Conservation (phyloP, 768 basidiomycete species). For the Nidularia sp. region DNA sequence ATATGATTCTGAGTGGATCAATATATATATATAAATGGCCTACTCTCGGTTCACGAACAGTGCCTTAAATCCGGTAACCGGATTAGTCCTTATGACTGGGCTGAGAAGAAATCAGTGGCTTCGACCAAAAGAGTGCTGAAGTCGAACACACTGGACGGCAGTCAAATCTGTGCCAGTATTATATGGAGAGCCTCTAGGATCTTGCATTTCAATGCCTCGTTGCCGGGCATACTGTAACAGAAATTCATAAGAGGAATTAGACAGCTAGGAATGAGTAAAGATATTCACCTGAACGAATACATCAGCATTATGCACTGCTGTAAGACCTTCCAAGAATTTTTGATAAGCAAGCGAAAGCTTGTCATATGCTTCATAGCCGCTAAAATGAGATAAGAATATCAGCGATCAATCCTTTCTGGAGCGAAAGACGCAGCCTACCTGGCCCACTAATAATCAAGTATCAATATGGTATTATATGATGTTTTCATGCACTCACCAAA, state of each 20-base stretch:
- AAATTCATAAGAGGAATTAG: not conserved
- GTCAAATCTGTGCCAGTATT: constrained; percentile 45
- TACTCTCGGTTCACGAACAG: constrained; percentile 52
- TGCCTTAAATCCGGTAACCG: constrained; percentile 56
- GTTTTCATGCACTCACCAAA: constrained; percentile 20
- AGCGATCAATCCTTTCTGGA: not conserved
- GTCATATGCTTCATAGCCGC: constrained; percentile 63
- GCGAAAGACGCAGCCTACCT: constrained; percentile 17
- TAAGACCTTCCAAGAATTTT: constrained; percentile 54
- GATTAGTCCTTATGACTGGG: constrained; percentile 52
- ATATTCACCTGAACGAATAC: constrained; percentile 31
- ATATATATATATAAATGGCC: constrained; percentile 5
- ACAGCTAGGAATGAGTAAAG: not conserved
- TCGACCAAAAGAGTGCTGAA: not conserved
- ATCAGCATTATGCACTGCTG: constrained; percentile 47
- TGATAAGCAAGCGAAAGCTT: constrained; percentile 51
- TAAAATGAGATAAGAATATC: constrained; percentile 3
- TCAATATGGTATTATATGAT: not conserved
- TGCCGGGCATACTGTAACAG: constrained; percentile 23
- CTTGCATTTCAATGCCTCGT: constrained; percentile 25
- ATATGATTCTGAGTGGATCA: too few relatives aligned
- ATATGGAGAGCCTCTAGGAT: constrained; percentile 46
- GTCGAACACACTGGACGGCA: constrained; percentile 41
- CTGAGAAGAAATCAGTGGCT: constrained; percentile 10
- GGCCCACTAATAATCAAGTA: constrained; percentile 24